These are phyloP conservation scores for Saururus chinensis DNA, from an alignment of 164 flowering plant genomes.

Conservation along the genomic window DNA sequence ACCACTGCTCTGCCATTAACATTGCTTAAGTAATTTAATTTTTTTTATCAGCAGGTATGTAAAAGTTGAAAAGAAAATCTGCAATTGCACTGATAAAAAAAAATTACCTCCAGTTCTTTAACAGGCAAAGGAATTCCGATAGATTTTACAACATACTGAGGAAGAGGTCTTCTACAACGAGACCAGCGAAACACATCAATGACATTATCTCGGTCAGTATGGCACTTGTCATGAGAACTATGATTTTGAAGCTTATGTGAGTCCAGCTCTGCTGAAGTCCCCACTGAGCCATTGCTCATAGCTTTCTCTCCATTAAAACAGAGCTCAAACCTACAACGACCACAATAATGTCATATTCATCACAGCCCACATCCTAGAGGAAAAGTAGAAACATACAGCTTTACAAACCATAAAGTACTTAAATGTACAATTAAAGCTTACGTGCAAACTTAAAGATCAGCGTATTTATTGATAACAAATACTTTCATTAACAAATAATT, in stretches of 20 bases:
- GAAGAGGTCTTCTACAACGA: conserved; percentile 79
- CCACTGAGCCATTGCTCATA: conserved; percentile 28
- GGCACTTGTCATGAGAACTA: conserved; percentile 39
- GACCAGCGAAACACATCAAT: conserved; percentile 85
- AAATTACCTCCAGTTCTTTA: conserved; percentile 72
- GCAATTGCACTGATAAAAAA: not conserved
- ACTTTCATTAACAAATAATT: too few species aligned
- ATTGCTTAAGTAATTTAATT: too few species aligned
- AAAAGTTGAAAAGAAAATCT: too few species aligned
- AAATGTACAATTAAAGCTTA: too few species aligned
- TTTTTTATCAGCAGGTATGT: not conserved
- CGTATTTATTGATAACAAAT: too few species aligned
- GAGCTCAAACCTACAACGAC: conserved; percentile 78
- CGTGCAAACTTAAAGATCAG: too few species aligned
- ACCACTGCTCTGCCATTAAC: too few species aligned
- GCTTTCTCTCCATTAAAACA: conserved; percentile 77
- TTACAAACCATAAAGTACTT: too few species aligned
- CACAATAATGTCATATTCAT: not conserved
- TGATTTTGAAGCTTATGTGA: conserved; percentile 45
- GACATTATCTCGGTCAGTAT: conserved; percentile 39
- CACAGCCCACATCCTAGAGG: not conserved
- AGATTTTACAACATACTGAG: conserved; percentile 69
- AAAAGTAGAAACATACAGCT: not conserved
- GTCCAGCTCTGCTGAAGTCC: conserved; percentile 35
- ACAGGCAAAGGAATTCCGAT: conserved; percentile 81